Conservation (phyloP, 257 asterid genomes). For the Capsicum rhomboideum region DNA sequence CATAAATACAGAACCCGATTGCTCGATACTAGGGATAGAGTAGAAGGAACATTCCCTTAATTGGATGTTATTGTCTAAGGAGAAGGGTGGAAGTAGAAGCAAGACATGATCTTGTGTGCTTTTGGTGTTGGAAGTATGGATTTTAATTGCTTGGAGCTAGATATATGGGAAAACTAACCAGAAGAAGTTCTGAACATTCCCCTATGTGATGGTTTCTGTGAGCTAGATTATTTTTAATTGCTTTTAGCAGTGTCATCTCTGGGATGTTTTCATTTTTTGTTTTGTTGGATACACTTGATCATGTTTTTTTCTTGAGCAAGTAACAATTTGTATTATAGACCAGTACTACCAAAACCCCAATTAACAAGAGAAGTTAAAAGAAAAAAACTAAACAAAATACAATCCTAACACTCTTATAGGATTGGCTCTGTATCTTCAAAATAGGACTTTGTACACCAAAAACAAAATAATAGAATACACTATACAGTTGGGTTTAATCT, state of each 20-base stretch:
- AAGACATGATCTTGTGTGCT: neutral
- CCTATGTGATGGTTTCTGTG: neutral
- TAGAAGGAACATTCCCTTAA: neutral
- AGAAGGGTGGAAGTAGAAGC: neutral
- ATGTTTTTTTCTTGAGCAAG: neutral
- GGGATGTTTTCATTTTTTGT: too few species aligned
- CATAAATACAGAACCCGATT: neutral
- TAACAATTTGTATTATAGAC: neutral
- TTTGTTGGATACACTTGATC: too few species aligned
- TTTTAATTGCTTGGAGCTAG: neutral
- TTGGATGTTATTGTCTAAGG: neutral
- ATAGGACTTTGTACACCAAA: neutral
- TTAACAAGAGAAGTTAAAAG: neutral
- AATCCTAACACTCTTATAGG: neutral
- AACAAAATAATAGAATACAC: neutral
- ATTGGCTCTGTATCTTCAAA: neutral
- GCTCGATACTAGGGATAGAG: neutral
- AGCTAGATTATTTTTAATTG: neutral
- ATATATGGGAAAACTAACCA: neutral
- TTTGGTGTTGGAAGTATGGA: neutral
- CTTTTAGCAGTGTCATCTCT: neutral
- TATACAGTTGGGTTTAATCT: neutral
- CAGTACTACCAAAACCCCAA: neutral
- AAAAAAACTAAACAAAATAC: neutral
- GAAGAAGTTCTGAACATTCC: neutral